Evolutionary conservation across 2,329 filamentous ascomycete species (phyloP).

Genomic region (Didymella keratinophila): DNA sequence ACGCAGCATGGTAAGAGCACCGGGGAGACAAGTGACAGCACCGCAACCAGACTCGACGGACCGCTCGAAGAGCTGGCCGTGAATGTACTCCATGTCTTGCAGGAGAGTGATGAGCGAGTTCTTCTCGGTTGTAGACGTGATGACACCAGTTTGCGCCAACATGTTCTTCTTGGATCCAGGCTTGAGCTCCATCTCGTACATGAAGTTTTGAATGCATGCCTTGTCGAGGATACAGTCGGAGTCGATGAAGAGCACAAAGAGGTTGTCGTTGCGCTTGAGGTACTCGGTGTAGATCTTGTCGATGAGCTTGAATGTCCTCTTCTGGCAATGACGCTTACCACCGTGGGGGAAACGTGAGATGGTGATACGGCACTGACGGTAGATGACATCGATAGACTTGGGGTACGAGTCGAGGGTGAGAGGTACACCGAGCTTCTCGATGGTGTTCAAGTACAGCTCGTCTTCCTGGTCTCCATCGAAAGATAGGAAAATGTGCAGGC

Average conservation of each 20-base stretch:
- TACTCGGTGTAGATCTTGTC: constrained; percentile 92
- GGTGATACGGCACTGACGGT: constrained; percentile 83
- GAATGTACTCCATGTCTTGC: constrained; percentile 98
- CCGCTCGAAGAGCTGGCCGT: constrained; percentile 94
- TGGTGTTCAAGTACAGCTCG: constrained; percentile 85
- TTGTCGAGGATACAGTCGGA: constrained; percentile 94
- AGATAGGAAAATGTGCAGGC: constrained; percentile 92
- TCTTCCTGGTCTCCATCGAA: constrained; percentile 92
- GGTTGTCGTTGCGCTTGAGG: constrained; percentile 83
- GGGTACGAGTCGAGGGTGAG: constrained; percentile 80
- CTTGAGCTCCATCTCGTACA: constrained; percentile 98
- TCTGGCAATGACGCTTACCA: constrained; percentile 93
- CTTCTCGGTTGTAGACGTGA: constrained; percentile 89
- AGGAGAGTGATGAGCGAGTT: constrained; percentile 89
- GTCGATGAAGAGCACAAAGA: constrained; percentile 97
- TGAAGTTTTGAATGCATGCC: constrained; percentile 94
- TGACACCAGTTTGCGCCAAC: constrained; percentile 97
- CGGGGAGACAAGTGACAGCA: constrained; percentile 91
- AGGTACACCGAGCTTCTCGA: constrained; percentile 83
- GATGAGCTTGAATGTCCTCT: constrained; percentile 89
- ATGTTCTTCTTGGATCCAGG: constrained; percentile 91
- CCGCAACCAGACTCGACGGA: constrained; percentile 95
- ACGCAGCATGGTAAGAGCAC: constrained; percentile 92
- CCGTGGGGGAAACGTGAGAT: constrained; percentile 92
- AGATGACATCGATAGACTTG: constrained; percentile 87